phyloP scores from a whole-genome alignment of 108 stramenopile genomes.

The Nannochloropsis salina region DNA sequence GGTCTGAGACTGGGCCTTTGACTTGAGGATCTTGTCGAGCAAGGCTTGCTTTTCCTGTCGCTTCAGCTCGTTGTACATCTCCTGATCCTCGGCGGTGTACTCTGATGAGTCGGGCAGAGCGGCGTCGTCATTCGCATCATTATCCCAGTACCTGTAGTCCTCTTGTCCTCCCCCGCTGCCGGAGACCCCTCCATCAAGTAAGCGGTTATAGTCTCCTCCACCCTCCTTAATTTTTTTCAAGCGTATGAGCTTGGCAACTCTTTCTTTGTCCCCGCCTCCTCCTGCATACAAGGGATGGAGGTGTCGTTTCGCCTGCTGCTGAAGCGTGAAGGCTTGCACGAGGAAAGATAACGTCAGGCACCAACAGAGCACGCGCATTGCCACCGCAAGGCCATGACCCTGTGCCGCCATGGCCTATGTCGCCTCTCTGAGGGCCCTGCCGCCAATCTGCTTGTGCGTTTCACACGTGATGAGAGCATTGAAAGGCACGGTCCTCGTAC shows the following conservation, averaged over 20 bases:
- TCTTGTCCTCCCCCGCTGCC: neutral
- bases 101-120: neutral
- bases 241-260: neutral
- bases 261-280: neutral
- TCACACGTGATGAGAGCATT: too few species aligned
- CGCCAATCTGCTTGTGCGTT: too few species aligned
- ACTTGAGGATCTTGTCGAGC: constrained; percentile 6
- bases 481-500: too few species aligned
- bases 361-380: too few species aligned
- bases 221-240: constrained; percentile 20
- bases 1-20: neutral
- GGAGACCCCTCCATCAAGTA: neutral
- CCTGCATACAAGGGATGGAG: neutral
- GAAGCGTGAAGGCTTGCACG: neutral
- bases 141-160: neutral
- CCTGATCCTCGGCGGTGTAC: neutral
- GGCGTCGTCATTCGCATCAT: neutral
- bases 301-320: neutral
- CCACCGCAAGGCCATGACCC: too few species aligned
- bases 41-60: constrained; percentile 17
- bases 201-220: constrained; percentile 17
- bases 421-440: too few species aligned
- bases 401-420: too few species aligned
- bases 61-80: constrained; percentile 2
- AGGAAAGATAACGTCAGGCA: too few species aligned